Evolutionary conservation across 2,329 filamentous ascomycete species (phyloP), one percentile per base, ranked within the genome.

Genomic region (Dactylellina drechsleri): DNA sequence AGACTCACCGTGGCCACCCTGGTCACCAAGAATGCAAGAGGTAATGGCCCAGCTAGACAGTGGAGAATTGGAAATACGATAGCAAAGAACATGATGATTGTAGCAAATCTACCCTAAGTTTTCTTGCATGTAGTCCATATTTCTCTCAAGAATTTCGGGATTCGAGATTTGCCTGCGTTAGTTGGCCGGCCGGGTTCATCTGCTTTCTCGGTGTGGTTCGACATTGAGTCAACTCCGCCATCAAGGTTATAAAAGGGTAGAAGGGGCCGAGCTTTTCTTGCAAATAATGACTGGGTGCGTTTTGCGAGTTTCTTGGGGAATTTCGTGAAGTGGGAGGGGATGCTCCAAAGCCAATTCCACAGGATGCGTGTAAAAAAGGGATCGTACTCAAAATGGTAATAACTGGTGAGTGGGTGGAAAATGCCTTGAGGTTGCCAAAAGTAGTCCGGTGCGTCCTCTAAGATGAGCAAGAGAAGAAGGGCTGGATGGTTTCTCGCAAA

Each of bases 61-160:
- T 71, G 66, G 40, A 61, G 43, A 16, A 71, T 58, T 10, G 66
- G 66, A 23, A 71, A 62, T n/a, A 40, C 13, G n/a, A 71, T 58
- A 3, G 52, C 50, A 16, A 71, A 52, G 8, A 64, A 41, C 13
- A 58, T 62, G 6, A 53, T 4, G 5, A 26, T 18, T 4, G 57
- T 60, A 8, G 10, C 12, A 13, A 53, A 7, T 13, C 8, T 28
- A 26, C 49, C 49, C 5, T 36, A 18, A 20, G 59, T 26, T 26
- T 26, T 62, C 18, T 40, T 62, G 31, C 23, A 40, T 10, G 59
- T 45, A 41, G 4, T n/a, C 26, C 31, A 62, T n/a, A 47, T 26
- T 20, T 53, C 26, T 18, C 31, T 53, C 16, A 62, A 12, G 8
- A 43, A 6, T 15, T 28, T 18, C 1, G 18, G 15, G 13, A 10